phyloP scores from a whole-genome alignment of 2,329 filamentous ascomycete species.

The Fusarium coffeatum region DNA sequence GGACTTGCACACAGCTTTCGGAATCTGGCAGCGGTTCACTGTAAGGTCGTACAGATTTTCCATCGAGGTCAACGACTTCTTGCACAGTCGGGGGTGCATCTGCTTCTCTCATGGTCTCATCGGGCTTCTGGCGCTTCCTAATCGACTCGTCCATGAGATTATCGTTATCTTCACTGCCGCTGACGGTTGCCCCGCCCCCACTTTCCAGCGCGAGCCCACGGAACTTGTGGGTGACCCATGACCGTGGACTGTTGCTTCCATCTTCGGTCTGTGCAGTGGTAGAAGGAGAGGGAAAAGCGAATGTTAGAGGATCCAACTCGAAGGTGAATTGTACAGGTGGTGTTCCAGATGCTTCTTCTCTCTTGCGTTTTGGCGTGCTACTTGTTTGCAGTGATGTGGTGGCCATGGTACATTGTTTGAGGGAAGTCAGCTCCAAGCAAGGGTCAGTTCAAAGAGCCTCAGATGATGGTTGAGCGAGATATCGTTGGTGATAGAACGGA shows the following conservation, averaged over 20 bases:
- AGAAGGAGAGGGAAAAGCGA: constrained; percentile 44
- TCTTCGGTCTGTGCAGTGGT: constrained; percentile 53
- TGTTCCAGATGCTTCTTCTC: constrained; percentile 51
- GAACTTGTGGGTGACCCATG: constrained; percentile 64
- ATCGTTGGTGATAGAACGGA: constrained; percentile 2
- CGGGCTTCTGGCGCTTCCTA: constrained; percentile 55
- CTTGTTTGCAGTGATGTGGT: constrained; percentile 39
- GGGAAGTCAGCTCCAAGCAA: neutral
- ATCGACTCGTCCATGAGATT: constrained; percentile 46
- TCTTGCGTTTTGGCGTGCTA: constrained; percentile 61
- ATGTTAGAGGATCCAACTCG: constrained; percentile 55
- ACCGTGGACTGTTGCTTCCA: constrained; percentile 64
- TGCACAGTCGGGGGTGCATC: constrained; percentile 32
- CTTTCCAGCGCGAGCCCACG: constrained; percentile 60
- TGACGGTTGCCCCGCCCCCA: constrained; percentile 58
- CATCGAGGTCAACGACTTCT: constrained; percentile 19
- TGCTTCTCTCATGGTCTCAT: constrained; percentile 49
- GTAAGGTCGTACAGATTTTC: constrained; percentile 12
- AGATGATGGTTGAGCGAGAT: constrained; percentile 9
- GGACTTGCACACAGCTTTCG: constrained; percentile 1
- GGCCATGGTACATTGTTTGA: constrained; percentile 39
- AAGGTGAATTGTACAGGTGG: constrained; percentile 61
- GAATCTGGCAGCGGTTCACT: constrained; percentile 2
- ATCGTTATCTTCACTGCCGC: constrained; percentile 45
- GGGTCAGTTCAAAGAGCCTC: neutral